Conservation (phyloP, 768 basidiomycete species). For the Lanmaoa pseudosensibilis region DNA sequence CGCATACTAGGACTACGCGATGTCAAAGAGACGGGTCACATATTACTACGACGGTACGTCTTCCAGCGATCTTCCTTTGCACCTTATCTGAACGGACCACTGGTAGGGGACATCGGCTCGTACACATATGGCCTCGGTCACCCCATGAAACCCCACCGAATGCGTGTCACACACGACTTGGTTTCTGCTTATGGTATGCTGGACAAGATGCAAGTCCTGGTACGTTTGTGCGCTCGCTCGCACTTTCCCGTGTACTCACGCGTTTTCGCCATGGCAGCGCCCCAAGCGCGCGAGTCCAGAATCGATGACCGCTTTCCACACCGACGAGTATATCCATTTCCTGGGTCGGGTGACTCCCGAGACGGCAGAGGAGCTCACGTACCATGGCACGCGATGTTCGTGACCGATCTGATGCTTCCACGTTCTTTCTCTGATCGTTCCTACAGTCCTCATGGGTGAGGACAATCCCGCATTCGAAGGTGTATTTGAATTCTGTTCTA, state of each 20-base stretch:
- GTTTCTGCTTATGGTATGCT: slow-evolving; percentile 90
- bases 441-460: slow-evolving; percentile 66
- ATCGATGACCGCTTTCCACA: slow-evolving; percentile 92
- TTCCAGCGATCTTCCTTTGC: background rate
- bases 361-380: slow-evolving; percentile 82
- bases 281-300: slow-evolving; percentile 70
- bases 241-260: background rate
- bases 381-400: slow-evolving; percentile 82
- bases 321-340: slow-evolving; percentile 97
- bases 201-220: slow-evolving; percentile 91
- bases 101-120: slow-evolving; percentile 64
- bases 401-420: background rate
- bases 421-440: slow-evolving; percentile 1
- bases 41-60: slow-evolving; percentile 79
- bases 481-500: slow-evolving; percentile 94
- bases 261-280: slow-evolving; percentile 43
- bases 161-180: slow-evolving; percentile 91
- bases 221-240: slow-evolving; percentile 31
- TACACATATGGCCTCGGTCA: slow-evolving; percentile 87
- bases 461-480: slow-evolving; percentile 98
- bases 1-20: slow-evolving; percentile 22
- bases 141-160: slow-evolving; percentile 95
- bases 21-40: slow-evolving; percentile 73
- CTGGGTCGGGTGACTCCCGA: slow-evolving; percentile 87
- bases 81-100: slow-evolving; percentile 1